Evolutionary conservation across 2,329 filamentous ascomycete genomes (phyloP), one percentile per base, ranked within the genome.

Genomic region (Exserohilum turcica): DNA sequence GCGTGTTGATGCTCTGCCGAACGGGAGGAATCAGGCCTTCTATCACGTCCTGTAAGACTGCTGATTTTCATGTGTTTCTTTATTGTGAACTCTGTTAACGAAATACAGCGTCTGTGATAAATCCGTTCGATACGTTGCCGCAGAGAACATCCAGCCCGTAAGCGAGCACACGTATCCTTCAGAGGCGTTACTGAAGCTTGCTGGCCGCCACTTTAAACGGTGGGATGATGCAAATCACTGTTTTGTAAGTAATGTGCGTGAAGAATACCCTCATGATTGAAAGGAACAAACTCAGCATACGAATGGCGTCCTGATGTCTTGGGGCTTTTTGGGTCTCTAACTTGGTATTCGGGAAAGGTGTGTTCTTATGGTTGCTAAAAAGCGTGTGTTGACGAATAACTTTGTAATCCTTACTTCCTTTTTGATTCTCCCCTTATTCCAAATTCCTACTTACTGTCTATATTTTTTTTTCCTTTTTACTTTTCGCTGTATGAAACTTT

Each of bases 241-340:
- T 3, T 99, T 97, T 76, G 82, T 96, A 28, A 96, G 91, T 64
- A 97, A 97, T 73, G 79, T 90, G 47, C 76, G 77, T 63, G 90
- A 95, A 64, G 86, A 92, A 67, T 97, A 92, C 74, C 93, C 93
- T 0, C 89, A 96, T 68, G 91, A 95, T 74, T 96, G 47, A 29
- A 10, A 13, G 6, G 18, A 16, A 27, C 28, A 6, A n/a, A 16
- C n/a, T 13, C 8, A 27, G 10, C 19, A 28, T 4, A 12, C 15
- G 9, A 28, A 8, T 10, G 28, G 6, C n/a, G 2, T 29, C 24
- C 4, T 13, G 5, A 15, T 12, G 15, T 21, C n/a, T 40, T 40
- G 10, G 21, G 24, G n/a, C n/a, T n/a, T 6, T 18, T 29, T 2
- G 21, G 6, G n/a, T 6, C 1, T 15, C 24, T 13, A 29, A 29